Conservation (phyloP, 2,329 filamentous ascomycete genomes). For the Colletotrichum ledebouriae region DNA sequence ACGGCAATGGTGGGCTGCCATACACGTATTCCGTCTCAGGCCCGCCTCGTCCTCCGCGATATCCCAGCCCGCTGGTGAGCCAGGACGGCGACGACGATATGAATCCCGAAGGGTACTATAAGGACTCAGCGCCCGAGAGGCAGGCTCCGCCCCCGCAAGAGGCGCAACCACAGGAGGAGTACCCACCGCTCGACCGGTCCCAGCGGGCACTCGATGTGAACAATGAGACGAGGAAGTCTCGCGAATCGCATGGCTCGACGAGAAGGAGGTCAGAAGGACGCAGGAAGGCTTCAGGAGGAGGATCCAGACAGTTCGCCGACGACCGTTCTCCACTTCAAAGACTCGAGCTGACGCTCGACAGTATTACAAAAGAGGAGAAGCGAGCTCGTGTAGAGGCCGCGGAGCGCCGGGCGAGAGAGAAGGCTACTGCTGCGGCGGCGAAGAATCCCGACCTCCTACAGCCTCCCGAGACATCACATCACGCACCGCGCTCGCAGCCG, state of each 20-base stretch:
- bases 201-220: conserved; percentile 49
- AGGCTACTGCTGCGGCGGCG: conserved; percentile 55
- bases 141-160: conserved; percentile 44
- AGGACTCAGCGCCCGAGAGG: conserved; percentile 37
- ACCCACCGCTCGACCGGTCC: conserved; percentile 49
- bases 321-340: conserved; percentile 93
- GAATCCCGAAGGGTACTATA: conserved; percentile 52
- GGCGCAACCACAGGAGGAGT: conserved; percentile 43
- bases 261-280: conserved; percentile 45
- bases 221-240: conserved; percentile 4
- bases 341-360: conserved; percentile 89
- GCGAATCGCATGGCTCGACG: conserved; percentile 19
- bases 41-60: conserved; percentile 48
- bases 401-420: conserved; percentile 79
- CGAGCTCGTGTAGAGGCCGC: conserved; percentile 86
- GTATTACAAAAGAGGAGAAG: conserved; percentile 96
- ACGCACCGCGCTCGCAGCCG: conserved; percentile 42
- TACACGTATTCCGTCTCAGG: conserved; percentile 46
- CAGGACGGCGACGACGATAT: conserved; percentile 48
- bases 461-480: conserved; percentile 46
- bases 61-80: conserved; percentile 43
- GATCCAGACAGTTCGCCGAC: conserved; percentile 75
- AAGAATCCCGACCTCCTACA: conserved; percentile 45
- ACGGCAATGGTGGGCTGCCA: conserved; percentile 54
- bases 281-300: conserved; percentile 55